Conservation (phyloP, 2,329 filamentous ascomycete genomes). For the Leptoxyphium fumago region DNA sequence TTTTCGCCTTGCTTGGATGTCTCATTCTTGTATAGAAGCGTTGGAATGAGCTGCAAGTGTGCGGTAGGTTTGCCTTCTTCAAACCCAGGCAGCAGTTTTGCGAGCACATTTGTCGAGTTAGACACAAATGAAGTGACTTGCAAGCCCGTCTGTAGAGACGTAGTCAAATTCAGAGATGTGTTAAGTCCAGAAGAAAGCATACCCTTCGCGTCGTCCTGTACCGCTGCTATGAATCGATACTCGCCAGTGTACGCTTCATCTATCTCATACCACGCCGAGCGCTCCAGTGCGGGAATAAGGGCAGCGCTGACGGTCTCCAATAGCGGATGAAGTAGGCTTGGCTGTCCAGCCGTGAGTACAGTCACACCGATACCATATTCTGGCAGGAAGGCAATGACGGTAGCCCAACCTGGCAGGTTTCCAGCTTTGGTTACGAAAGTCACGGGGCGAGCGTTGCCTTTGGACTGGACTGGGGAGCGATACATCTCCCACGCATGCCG, state of each 20-base stretch:
- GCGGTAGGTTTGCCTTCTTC: constrained; percentile 2
- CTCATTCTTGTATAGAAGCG: constrained; percentile 15
- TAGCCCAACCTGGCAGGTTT: constrained; percentile 27
- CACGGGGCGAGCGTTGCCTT: constrained; percentile 22
- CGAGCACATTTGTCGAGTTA: constrained; percentile 13
- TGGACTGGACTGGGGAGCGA: constrained; percentile 25
- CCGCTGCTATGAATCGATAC: constrained; percentile 1
- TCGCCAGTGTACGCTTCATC: constrained; percentile 7
- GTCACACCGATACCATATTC: constrained; percentile 31
- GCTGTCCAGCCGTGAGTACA: constrained; percentile 22
- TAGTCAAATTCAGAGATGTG: constrained; percentile 9
- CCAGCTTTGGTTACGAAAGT: constrained; percentile 33
- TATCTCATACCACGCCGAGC: constrained; percentile 9
- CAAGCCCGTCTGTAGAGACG: constrained; percentile 9
- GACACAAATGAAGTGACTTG: constrained; percentile 11
- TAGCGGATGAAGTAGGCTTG: constrained; percentile 12
- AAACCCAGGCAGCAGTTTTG: constrained; percentile 1
- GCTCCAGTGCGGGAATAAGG: constrained; percentile 22
- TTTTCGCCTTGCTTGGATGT: constrained; percentile 12
- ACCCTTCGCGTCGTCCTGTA: not conserved
- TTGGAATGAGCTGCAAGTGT: constrained; percentile 15
- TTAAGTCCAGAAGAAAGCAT: constrained; percentile 6
- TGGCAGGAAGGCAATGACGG: constrained; percentile 25
- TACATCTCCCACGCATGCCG: constrained; percentile 35
- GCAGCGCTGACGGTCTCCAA: constrained; percentile 16